Percentiles rank a stretch among this genome's conserved stretches.
Conservation (phyloP, 176 grass and related monocot genomes). For the Aechmea fasciata region DNA sequence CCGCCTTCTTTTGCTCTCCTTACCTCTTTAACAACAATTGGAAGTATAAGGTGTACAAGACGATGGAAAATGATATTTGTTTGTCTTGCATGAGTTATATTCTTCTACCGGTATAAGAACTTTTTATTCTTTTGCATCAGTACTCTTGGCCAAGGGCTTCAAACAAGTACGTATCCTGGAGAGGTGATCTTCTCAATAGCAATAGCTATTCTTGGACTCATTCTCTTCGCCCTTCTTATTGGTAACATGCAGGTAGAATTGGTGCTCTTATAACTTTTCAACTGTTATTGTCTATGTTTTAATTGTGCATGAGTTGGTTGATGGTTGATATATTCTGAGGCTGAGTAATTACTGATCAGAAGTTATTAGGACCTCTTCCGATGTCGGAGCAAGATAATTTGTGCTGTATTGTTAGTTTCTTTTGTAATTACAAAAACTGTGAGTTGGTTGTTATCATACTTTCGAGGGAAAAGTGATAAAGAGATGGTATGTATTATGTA, state of each 20-base stretch:
- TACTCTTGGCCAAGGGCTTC: slow-evolving; percentile 81
- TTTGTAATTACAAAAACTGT: no score
- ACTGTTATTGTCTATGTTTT: neutral
- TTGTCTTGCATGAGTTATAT: neutral
- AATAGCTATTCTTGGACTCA: slow-evolving; percentile 77
- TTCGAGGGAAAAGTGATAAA: no score
- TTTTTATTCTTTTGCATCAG: slow-evolving; percentile 32
- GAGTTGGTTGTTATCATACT: no score
- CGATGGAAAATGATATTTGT: neutral
- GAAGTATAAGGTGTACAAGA: no score
- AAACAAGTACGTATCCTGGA: slow-evolving; percentile 61
- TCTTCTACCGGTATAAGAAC: neutral
- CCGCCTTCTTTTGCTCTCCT: no score
- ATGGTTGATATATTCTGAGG: neutral
- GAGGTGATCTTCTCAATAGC: slow-evolving; percentile 85
- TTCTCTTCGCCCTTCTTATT: slow-evolving; percentile 90
- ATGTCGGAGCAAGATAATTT: no score
- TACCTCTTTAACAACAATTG: no score
- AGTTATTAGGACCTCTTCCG: no score
- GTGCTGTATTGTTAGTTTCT: no score
- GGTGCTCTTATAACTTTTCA: neutral
- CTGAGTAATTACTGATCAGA: no score
- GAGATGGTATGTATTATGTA: no score
- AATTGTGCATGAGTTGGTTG: neutral
- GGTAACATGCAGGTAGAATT: slow-evolving; percentile 92